phyloP scores from a whole-genome alignment of 2,329 filamentous ascomycete genomes.

The Fusarium nisikadoi region DNA sequence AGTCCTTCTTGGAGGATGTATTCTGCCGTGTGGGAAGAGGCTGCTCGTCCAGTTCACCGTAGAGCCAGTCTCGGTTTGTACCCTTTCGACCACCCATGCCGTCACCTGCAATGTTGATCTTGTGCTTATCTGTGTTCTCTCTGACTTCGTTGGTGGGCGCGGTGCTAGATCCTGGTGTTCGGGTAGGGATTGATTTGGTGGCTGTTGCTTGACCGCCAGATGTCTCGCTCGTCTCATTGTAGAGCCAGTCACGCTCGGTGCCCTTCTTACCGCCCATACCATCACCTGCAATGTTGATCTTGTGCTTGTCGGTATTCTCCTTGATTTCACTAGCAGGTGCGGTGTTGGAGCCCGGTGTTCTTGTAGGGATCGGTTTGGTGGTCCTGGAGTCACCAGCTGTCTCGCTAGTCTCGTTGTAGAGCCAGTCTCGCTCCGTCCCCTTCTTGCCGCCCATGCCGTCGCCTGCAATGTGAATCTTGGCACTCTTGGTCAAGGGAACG shows the following conservation, averaged over 20 bases:
- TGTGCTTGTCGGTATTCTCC: constrained; percentile 31
- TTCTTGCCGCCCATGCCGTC: constrained; percentile 73
- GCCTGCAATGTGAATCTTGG: constrained; percentile 59
- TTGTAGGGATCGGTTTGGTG: constrained; percentile 46
- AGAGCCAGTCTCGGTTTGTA: constrained; percentile 65
- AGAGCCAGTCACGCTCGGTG: constrained; percentile 66
- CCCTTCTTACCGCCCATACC: constrained; percentile 73
- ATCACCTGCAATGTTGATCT: constrained; percentile 63
- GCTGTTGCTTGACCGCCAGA: constrained; percentile 20
- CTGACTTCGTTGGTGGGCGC: constrained; percentile 11
- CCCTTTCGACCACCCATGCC: constrained; percentile 73
- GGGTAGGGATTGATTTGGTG: constrained; percentile 46
- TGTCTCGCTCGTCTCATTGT: constrained; percentile 58
- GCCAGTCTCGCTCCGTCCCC: constrained; percentile 65
- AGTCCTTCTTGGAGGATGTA: constrained; percentile 52
- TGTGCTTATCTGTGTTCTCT: constrained; percentile 27
- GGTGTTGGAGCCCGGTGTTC: constrained; percentile 45
- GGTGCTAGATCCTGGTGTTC: constrained; percentile 46
- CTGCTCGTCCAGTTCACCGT: constrained; percentile 59
- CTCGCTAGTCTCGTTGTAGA: constrained; percentile 62
- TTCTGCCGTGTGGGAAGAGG: constrained; percentile 50
- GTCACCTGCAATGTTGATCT: constrained; percentile 63
- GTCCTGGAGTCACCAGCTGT: constrained; percentile 23
- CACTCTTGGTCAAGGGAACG: constrained; percentile 27
- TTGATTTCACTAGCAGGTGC: constrained; percentile 9